phyloP scores from a whole-genome alignment of 2,329 filamentous ascomycete genomes.

The Penicillium psychrosexuale region DNA sequence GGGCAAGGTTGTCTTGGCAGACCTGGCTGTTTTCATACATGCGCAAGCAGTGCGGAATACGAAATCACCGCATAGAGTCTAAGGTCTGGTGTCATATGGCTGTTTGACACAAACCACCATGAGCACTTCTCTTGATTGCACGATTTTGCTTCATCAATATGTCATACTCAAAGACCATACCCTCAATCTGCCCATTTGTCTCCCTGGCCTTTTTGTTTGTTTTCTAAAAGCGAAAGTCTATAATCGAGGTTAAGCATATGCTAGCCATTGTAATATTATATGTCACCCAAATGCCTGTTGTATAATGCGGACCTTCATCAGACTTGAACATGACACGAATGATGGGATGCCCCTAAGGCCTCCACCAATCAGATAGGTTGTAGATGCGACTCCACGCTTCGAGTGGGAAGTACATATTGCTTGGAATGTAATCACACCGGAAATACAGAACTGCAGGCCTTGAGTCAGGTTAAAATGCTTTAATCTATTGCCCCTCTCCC shows the following conservation, averaged over 20 bases:
- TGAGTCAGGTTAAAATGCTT: neutral
- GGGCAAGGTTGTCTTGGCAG: neutral
- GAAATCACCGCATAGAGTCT: neutral
- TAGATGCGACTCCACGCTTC: conserved; percentile 30
- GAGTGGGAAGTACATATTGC: conserved; percentile 32
- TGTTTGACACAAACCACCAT: neutral
- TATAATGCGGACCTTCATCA: neutral
- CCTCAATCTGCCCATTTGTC: neutral
- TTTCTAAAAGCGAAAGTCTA: neutral
- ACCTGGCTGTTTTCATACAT: neutral
- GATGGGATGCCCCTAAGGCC: conserved; percentile 18
- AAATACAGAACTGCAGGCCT: conserved; percentile 26
- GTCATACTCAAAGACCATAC: neutral
- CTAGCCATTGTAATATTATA: neutral
- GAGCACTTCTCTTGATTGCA: neutral
- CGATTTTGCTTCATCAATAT: neutral
- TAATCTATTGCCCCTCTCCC: neutral
- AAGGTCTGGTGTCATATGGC: neutral
- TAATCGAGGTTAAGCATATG: neutral
- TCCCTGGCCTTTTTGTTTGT: neutral
- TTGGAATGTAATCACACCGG: conserved; percentile 30
- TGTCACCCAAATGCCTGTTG: neutral
- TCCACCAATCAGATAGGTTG: conserved; percentile 29
- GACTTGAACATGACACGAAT: neutral
- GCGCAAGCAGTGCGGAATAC: neutral